Evolutionary conservation across 148 eudicot genomes (phyloP).

Genomic region (Polygonum maritimum): DNA sequence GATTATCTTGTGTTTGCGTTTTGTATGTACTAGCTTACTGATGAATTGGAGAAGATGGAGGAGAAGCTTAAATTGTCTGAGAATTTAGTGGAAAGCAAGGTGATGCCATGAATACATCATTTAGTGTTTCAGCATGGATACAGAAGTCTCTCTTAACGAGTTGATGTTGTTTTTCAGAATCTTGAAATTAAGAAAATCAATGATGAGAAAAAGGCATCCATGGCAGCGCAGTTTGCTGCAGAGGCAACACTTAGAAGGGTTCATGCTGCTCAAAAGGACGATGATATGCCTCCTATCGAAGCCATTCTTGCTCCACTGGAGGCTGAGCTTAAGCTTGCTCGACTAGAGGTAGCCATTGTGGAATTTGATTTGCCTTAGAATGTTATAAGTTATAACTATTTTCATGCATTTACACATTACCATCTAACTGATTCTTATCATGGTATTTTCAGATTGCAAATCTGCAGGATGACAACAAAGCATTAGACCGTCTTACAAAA

Average conservation of each 20-base stretch:
- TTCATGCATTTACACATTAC: not conserved
- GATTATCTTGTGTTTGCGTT: constrained; percentile 1
- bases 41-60: constrained; percentile 54
- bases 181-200: constrained; percentile 77
- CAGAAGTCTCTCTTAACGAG: not conserved
- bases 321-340: constrained; percentile 75
- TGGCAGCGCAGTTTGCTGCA: constrained; percentile 90
- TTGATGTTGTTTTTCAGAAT: constrained; percentile 34
- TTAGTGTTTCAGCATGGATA: not conserved
- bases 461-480: constrained; percentile 78
- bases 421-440: not conserved
- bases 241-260: constrained; percentile 80
- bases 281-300: constrained; percentile 87
- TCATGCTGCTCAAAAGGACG: constrained; percentile 84
- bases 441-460: constrained; percentile 46
- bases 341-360: constrained; percentile 50
- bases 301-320: constrained; percentile 77
- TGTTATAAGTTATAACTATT: not conserved
- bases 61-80: constrained; percentile 67
- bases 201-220: constrained; percentile 76
- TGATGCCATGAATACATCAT: constrained; percentile 16
- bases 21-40: constrained; percentile 41
- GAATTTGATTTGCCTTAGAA: not conserved
- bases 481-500: constrained; percentile 36
- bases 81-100: constrained; percentile 66